Percentiles rank a stretch among this genome's conserved stretches.
Evolutionary conservation across 1,139 yeast species (phyloP).

Genomic region (Insectozyma bohioensis): DNA sequence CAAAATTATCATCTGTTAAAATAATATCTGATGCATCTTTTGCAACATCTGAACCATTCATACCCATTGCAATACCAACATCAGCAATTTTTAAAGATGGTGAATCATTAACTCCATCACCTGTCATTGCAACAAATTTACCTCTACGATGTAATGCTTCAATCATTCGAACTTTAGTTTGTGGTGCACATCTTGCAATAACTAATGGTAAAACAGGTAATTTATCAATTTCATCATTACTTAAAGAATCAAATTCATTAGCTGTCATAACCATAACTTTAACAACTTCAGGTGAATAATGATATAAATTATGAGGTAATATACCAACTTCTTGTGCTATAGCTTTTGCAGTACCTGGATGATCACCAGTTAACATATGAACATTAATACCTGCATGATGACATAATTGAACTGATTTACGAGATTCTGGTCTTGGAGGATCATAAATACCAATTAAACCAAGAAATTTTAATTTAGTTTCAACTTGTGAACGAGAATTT

Average conservation of each 20-base stretch:
- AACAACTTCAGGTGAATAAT: constrained; percentile 61
- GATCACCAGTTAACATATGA: constrained; percentile 87
- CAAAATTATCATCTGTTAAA: constrained; percentile 50
- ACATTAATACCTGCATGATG: constrained; percentile 80
- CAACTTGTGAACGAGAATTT: constrained; percentile 51
- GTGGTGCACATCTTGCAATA: constrained; percentile 84
- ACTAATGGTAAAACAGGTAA: constrained; percentile 76
- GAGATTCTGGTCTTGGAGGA: constrained; percentile 78
- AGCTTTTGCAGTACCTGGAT: constrained; percentile 78
- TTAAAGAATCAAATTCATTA: constrained; percentile 62
- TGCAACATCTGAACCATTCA: constrained; percentile 56
- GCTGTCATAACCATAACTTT: constrained; percentile 78
- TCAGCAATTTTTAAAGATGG: constrained; percentile 80
- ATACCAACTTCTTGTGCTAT: constrained; percentile 88
- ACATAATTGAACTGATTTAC: constrained; percentile 64
- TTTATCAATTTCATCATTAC: constrained; percentile 62
- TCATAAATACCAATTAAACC: constrained; percentile 83
- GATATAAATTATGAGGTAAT: constrained; percentile 66
- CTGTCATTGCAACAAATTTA: constrained; percentile 81
- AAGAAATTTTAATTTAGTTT: constrained; percentile 53
- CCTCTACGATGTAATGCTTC: constrained; percentile 76
- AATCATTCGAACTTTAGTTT: constrained; percentile 80
- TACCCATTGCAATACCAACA: constrained; percentile 63
- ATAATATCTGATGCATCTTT: constrained; percentile 60
- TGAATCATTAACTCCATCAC: constrained; percentile 85